Evolutionary conservation across 2,329 filamentous ascomycete species (phyloP).

Genomic region (Gliomastix tumulicola): DNA sequence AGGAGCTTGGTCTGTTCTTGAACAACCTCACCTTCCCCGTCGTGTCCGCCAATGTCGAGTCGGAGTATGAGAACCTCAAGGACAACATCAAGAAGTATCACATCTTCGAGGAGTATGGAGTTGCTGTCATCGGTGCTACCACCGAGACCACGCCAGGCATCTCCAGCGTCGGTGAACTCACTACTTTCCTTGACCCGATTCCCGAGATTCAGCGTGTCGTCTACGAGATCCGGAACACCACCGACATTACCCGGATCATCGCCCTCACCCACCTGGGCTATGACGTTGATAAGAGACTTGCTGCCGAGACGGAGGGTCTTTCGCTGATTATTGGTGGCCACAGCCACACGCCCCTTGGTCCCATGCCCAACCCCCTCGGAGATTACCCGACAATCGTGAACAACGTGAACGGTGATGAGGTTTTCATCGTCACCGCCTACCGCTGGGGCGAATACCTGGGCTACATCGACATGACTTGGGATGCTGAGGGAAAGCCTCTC

Average conservation of each 20-base stretch:
- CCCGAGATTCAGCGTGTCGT: slow-evolving; percentile 53
- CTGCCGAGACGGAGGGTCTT: slow-evolving; percentile 52
- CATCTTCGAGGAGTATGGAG: slow-evolving; percentile 53
- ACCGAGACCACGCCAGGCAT: slow-evolving; percentile 52
- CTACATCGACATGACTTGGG: slow-evolving; percentile 60
- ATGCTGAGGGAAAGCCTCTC: slow-evolving; percentile 51
- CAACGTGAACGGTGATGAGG: slow-evolving; percentile 56
- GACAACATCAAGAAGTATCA: slow-evolving; percentile 60
- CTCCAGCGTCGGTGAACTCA: slow-evolving; percentile 49
- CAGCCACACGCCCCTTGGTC: slow-evolving; percentile 52
- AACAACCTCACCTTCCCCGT: slow-evolving; percentile 59
- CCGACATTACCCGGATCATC: slow-evolving; percentile 56
- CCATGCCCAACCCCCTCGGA: slow-evolving; percentile 50
- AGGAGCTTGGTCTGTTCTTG: slow-evolving; percentile 54
- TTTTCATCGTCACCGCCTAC: slow-evolving; percentile 62
- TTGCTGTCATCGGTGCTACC: slow-evolving; percentile 59
- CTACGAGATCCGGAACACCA: slow-evolving; percentile 49
- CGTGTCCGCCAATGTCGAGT: slow-evolving; percentile 55
- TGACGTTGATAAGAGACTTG: slow-evolving; percentile 54
- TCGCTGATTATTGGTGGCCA: slow-evolving; percentile 63
- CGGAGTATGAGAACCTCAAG: slow-evolving; percentile 50
- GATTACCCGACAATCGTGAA: slow-evolving; percentile 57
- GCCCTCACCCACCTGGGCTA: slow-evolving; percentile 64
- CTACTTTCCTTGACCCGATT: slow-evolving; percentile 51
- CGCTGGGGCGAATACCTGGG: slow-evolving; percentile 64